phyloP scores from a whole-genome alignment of 305 asterid genomes.

The Fraxinus xanthoxyloides region DNA sequence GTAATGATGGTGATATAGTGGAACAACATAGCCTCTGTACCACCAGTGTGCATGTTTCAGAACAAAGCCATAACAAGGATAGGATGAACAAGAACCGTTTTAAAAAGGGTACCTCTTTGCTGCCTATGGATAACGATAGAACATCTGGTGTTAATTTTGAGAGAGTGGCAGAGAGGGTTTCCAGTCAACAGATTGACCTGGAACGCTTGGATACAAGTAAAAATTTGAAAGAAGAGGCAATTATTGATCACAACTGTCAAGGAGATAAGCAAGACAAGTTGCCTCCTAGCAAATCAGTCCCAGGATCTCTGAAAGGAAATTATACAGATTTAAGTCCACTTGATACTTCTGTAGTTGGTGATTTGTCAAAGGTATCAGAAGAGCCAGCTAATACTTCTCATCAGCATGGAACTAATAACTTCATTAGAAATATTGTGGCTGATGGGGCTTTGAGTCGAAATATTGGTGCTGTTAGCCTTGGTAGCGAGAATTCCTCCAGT shows the following conservation, averaged over 20 bases:
- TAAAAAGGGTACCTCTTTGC: constrained; percentile 31
- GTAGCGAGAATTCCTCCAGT: constrained; percentile 38
- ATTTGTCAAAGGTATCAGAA: constrained; percentile 42
- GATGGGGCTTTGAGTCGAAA: constrained; percentile 34
- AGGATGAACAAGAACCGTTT: constrained; percentile 21
- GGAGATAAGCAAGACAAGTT: constrained; percentile 41
- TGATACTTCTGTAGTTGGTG: constrained; percentile 41
- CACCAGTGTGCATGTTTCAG: constrained; percentile 23
- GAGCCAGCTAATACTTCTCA: constrained; percentile 29
- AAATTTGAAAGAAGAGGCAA: constrained; percentile 27
- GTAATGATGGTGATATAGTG: constrained; percentile 21
- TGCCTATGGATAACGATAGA: constrained; percentile 28
- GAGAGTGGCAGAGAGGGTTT: constrained; percentile 21
- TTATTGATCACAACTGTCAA: constrained; percentile 29
- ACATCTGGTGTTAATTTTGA: constrained; percentile 17
- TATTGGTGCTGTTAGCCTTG: constrained; percentile 28
- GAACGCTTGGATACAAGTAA: constrained; percentile 32
- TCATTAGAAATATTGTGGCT: constrained; percentile 27
- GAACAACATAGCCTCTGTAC: constrained; percentile 21
- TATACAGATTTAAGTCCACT: constrained; percentile 29
- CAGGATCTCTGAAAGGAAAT: constrained; percentile 41
- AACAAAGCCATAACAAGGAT: constrained; percentile 21
- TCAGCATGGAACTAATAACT: constrained; percentile 34
- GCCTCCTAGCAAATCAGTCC: constrained; percentile 34
- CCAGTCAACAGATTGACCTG: constrained; percentile 29